Percentiles rank a stretch among this genome's conserved stretches.
Conservation (phyloP, 1,284 basidiomycete genomes). For the Moesziomyces globuligerus region DNA sequence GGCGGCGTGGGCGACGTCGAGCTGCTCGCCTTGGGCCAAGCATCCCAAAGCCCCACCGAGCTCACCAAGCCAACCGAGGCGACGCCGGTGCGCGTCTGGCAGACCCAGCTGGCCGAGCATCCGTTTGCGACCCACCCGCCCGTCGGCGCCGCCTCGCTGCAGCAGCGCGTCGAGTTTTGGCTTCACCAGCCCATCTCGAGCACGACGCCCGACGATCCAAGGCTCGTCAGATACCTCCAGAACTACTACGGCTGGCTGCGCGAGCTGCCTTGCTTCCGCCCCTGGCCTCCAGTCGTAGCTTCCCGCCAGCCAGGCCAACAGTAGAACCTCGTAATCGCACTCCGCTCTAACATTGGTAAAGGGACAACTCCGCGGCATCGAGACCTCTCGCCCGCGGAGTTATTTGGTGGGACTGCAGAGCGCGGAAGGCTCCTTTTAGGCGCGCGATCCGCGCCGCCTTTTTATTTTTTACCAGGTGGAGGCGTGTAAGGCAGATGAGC, state of each 20-base stretch:
- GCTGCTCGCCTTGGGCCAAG: conserved; percentile 26
- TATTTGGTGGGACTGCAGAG: too few relatives aligned
- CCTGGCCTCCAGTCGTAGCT: too few relatives aligned
- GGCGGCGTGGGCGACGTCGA: conserved; percentile 5
- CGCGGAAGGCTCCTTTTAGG: conserved; percentile 4
- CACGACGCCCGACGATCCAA: conserved; percentile 5
- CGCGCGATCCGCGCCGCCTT: conserved; percentile 24
- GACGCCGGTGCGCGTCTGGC: conserved; percentile 9
- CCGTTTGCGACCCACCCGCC: conserved; percentile 21
- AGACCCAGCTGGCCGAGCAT: conserved; percentile 25
- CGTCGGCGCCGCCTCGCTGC: conserved; percentile 6
- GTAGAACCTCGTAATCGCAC: too few relatives aligned
- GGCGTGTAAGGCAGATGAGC: too few relatives aligned
- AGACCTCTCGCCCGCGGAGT: too few relatives aligned
- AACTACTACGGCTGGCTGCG: conserved; percentile 39
- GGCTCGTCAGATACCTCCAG: conserved; percentile 20
- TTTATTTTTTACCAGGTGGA: too few relatives aligned
- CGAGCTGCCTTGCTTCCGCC: conserved; percentile 21
- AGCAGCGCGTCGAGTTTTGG: conserved; percentile 36
- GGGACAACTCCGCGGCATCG: conserved; percentile 6
- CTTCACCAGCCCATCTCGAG: conserved; percentile 30
- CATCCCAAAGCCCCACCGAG: conserved; percentile 18
- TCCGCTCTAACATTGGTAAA: background rate
- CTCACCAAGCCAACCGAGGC: background rate
- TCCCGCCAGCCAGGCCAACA: too few relatives aligned